These are phyloP conservation scores for Epichloe bromicola DNA, from an alignment of 2,329 filamentous ascomycete genomes.

Conservation along the genomic window DNA sequence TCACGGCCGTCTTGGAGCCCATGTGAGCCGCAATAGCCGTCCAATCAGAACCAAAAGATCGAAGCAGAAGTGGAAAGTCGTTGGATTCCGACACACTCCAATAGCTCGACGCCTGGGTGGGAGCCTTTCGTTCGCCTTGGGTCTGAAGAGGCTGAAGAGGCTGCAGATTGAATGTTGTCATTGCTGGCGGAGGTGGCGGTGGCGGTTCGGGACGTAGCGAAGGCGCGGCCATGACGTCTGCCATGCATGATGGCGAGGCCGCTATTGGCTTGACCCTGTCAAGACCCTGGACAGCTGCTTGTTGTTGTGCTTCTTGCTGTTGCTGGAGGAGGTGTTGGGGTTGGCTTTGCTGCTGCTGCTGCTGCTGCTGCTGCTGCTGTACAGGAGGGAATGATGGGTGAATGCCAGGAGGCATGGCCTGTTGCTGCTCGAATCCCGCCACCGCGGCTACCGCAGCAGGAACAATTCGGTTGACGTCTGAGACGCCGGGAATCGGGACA, in stretches of 20 bases:
- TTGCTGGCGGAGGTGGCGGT: conserved; percentile 31
- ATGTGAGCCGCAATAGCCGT: conserved; percentile 61
- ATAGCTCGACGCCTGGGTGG: conserved; percentile 60
- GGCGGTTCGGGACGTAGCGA: conserved; percentile 42
- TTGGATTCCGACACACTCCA: conserved; percentile 75
- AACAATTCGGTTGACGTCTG: background rate
- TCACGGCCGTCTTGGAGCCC: conserved; percentile 75
- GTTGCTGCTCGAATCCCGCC: conserved; percentile 28
- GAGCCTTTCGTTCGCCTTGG: conserved; percentile 36
- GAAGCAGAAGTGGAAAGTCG: conserved; percentile 61
- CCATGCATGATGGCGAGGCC: conserved; percentile 23
- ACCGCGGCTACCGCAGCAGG: conserved; percentile 9
- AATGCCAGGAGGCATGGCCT: conserved; percentile 10
- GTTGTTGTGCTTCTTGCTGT: conserved; percentile 10
- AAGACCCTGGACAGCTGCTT: conserved; percentile 12
- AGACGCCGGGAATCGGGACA: conserved; percentile 6
- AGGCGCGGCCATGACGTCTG: conserved; percentile 43
- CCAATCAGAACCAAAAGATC: conserved; percentile 71
- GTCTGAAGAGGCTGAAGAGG: conserved; percentile 18
- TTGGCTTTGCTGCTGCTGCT: background rate
- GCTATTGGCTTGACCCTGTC: conserved; percentile 24
- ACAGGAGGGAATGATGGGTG: conserved; percentile 26
- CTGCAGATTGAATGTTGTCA: conserved; percentile 39
- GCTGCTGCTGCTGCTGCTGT: background rate
- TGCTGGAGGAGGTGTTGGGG: background rate